Base-by-base conservation (phyloP, 2,329 filamentous ascomycete species). In the Cladosporium phlei region DNA sequence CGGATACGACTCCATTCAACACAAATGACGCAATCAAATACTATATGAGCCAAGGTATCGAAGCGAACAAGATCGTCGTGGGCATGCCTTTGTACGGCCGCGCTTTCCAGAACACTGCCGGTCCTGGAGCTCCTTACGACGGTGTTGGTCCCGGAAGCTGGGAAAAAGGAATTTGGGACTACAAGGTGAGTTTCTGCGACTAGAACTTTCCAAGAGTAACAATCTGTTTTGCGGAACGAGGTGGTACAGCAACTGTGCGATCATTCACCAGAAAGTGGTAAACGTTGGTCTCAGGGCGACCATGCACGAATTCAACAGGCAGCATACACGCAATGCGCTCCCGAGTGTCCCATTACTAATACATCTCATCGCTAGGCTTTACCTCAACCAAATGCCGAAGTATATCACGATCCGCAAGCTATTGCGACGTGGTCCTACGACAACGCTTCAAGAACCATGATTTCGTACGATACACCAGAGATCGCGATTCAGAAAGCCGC, bases 61-160 rank as follows among this genome's bases (percentile, higher is more conserved):
- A 75, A 0, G 63, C 81, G 0, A 62, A 73, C 51, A 96, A 95
- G 69, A 79, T 97, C 45, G 86, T 95, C 3, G 66, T 96, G 11
- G 90, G 91, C 2, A 91, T 96, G 85, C 90, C 91, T 2, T 72
- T 97, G 10, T 97, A 96, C 63, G 91, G 91, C 1, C 85, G 89
- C 27, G 81, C 87, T 0, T 97, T 96, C 64, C 75, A 82, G 56
- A 79, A 81, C 53, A 96, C 91, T 0, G 76, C 84, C 20, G 90
- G 89, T 0, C 77, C 80, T 0, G 91, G 91, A 1, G 66, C 72
- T 24, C 69, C 79, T 0, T 96, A 77, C 67, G 77, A 66, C 38
- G 89, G 88, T 5, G 74, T 87, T 7, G 90, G 89, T 1, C 74
- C 82, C 46, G 91, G 89, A 0, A 86, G 78, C 46, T 96, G n/a